Conservation (phyloP, 257 asterid species). For the Cordia subcordata region DNA sequence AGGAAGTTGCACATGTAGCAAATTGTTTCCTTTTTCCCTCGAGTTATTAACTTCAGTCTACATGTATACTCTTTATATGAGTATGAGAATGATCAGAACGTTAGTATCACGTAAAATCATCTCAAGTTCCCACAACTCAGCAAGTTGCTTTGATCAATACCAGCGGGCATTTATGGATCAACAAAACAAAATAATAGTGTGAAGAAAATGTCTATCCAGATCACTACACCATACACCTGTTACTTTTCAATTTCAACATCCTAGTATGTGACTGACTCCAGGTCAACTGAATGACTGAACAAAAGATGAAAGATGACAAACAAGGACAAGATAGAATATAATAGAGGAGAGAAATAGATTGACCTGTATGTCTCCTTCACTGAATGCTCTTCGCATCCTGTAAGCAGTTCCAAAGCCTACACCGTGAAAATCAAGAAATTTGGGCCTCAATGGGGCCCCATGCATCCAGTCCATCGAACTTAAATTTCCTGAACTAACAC, state of each 20-base stretch:
- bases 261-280: neutral
- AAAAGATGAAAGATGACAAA: neutral
- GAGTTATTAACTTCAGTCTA: too few species aligned
- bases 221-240: neutral
- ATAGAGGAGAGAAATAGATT: conserved; percentile 13
- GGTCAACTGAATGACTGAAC: neutral
- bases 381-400: conserved; percentile 85
- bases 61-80: too few species aligned
- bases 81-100: too few species aligned
- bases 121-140: too few species aligned
- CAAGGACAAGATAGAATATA: conserved; percentile 7
- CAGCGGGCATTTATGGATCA: too few species aligned
- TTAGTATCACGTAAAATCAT: too few species aligned
- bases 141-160: too few species aligned
- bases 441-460: conserved; percentile 50
- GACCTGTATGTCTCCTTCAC: conserved; percentile 97
- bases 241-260: too few species aligned
- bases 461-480: conserved; percentile 48
- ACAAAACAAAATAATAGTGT: too few species aligned
- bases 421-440: conserved; percentile 69
- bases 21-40: too few species aligned
- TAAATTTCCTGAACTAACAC: conserved; percentile 59
- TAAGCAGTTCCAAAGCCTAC: conserved; percentile 62
- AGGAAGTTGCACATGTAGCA: too few species aligned
- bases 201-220: neutral